Evolutionary conservation across 2,329 filamentous ascomycete species (phyloP).

Genomic region (Fusarium sp.): DNA sequence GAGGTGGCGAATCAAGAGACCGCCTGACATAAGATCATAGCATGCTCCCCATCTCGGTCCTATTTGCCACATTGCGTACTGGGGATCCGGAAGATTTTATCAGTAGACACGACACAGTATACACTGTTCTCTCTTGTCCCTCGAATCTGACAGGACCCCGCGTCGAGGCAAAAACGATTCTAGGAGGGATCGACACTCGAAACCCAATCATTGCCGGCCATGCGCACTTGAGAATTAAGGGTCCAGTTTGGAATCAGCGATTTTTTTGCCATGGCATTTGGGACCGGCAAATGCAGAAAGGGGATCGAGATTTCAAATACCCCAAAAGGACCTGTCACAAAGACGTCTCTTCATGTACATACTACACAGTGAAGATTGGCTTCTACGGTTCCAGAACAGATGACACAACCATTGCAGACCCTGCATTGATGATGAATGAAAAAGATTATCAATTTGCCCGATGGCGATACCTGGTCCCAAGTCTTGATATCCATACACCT

Average conservation of each 20-base stretch:
- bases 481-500: not conserved
- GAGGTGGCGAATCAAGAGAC: conserved; percentile 54
- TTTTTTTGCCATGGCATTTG: conserved; percentile 16
- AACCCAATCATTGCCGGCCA: conserved; percentile 8
- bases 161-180: conserved; percentile 3
- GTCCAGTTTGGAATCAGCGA: conserved; percentile 1
- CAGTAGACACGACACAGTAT: not conserved
- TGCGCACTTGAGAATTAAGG: conserved; percentile 2
- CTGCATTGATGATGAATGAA: not conserved
- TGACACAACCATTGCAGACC: not conserved
- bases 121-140: not conserved
- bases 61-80: not conserved
- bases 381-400: not conserved
- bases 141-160: not conserved
- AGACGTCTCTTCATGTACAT: not conserved
- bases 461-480: not conserved
- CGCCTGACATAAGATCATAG: conserved; percentile 33
- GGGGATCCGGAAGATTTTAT: not conserved
- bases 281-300: not conserved
- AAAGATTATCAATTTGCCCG: conserved; percentile 1
- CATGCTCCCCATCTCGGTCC: conserved; percentile 2
- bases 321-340: not conserved
- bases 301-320: not conserved
- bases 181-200: not conserved
- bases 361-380: not conserved